Conservation (phyloP, 2,329 filamentous ascomycete genomes). For the Microsporum ferrugineum region DNA sequence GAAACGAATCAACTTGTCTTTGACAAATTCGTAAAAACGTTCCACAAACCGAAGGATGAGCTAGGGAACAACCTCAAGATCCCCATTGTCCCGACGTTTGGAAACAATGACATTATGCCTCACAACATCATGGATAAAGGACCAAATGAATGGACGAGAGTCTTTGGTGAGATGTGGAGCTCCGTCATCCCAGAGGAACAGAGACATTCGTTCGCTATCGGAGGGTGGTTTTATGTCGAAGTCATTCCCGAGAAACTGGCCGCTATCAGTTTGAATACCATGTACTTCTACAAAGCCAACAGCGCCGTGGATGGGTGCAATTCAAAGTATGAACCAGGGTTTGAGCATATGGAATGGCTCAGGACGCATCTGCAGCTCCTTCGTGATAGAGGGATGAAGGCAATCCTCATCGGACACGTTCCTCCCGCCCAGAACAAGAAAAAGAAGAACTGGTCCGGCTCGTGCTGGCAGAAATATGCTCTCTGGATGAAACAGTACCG, state of each 20-base stretch:
- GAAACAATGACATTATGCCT: slow-evolving; percentile 94
- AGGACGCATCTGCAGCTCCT: slow-evolving; percentile 76
- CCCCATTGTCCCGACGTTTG: slow-evolving; percentile 79
- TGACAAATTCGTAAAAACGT: slow-evolving; percentile 63
- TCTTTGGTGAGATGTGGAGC: slow-evolving; percentile 68
- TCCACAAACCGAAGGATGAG: slow-evolving; percentile 28
- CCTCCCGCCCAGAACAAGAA: slow-evolving; percentile 74
- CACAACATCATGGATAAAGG: slow-evolving; percentile 85
- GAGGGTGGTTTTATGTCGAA: slow-evolving; percentile 90
- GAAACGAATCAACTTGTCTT: slow-evolving; percentile 65
- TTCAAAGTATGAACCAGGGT: slow-evolving; percentile 69
- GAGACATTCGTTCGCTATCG: slow-evolving; percentile 77
- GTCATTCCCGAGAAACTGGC: slow-evolving; percentile 76
- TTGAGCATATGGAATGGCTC: slow-evolving; percentile 92
- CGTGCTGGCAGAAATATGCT: slow-evolving; percentile 95
- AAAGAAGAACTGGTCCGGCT: slow-evolving; percentile 89
- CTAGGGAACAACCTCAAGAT: slow-evolving; percentile 48
- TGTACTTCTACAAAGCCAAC: slow-evolving; percentile 93
- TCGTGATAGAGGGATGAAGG: slow-evolving; percentile 78
- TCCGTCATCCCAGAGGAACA: slow-evolving; percentile 87
- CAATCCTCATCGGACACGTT: slow-evolving; percentile 86
- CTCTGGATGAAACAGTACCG: slow-evolving; percentile 84
- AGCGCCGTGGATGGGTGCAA: slow-evolving; percentile 86
- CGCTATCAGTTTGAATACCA: slow-evolving; percentile 87
- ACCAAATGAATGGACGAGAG: slow-evolving; percentile 74